Evolutionary conservation across 352 stramenopile species (phyloP).

Genomic region (Phytophthora hybrid): DNA sequence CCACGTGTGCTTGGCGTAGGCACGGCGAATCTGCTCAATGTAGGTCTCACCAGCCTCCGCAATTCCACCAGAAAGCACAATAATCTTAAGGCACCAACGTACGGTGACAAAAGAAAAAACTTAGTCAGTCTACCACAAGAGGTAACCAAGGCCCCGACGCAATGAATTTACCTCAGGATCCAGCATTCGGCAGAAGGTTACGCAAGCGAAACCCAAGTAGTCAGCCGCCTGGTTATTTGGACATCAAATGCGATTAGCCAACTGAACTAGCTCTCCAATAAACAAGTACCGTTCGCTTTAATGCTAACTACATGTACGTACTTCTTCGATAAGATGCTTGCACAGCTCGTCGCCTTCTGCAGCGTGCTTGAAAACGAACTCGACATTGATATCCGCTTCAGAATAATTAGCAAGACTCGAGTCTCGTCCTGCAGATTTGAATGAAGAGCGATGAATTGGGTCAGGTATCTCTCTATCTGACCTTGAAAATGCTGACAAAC

Average conservation of each 20-base stretch:
- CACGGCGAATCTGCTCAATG: conserved; percentile 65
- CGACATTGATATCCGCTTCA: conserved; percentile 64
- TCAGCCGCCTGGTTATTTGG: conserved; percentile 63
- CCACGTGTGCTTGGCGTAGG: conserved; percentile 80
- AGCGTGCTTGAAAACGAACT: conserved; percentile 79
- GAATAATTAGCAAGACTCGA: conserved; percentile 57
- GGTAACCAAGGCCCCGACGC: no score
- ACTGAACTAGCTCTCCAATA: no score
- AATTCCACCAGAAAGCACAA: conserved; percentile 81
- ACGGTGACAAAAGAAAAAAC: not conserved
- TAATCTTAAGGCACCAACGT: conserved; percentile 52
- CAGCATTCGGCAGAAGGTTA: conserved; percentile 79
- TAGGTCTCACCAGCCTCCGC: conserved; percentile 77
- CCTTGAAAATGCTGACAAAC: not conserved
- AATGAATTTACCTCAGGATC: conserved; percentile 71
- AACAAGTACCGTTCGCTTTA: not conserved
- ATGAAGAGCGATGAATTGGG: not conserved
- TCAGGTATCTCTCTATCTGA: not conserved
- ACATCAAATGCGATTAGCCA: conserved; percentile 12
- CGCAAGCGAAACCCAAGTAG: conserved; percentile 85
- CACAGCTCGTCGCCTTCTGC: conserved; percentile 73
- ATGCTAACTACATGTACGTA: conserved; percentile 29
- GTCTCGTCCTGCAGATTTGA: conserved; percentile 44
- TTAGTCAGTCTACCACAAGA: not conserved
- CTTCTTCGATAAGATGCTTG: conserved; percentile 74